A percentile compares a stretch with the other conserved stretches of the same genome.
Evolutionary conservation across 2,329 filamentous ascomycete species (phyloP).

Genomic region (Fusarium sarcochroum): DNA sequence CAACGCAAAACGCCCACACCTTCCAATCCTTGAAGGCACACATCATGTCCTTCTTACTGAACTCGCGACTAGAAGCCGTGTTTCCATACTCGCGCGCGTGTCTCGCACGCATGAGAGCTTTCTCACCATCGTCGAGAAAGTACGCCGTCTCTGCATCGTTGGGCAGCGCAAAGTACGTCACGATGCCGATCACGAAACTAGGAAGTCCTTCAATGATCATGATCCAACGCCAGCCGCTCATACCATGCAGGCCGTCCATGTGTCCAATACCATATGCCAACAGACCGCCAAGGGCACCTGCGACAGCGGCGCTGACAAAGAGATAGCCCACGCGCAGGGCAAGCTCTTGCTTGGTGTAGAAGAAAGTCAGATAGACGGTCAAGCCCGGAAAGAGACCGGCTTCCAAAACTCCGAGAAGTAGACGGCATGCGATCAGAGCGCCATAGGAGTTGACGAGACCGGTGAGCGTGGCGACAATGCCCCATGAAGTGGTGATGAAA

Average conservation of each 20-base stretch:
- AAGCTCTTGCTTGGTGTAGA: constrained; percentile 81
- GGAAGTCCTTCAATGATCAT: constrained; percentile 68
- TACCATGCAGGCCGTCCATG: constrained; percentile 76
- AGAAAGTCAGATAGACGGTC: constrained; percentile 79
- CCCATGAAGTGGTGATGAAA: constrained; percentile 76
- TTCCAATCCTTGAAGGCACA: constrained; percentile 82
- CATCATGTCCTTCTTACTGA: constrained; percentile 72
- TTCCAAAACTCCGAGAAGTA: constrained; percentile 78
- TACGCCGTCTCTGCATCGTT: constrained; percentile 66
- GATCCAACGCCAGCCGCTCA: constrained; percentile 80
- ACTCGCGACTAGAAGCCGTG: constrained; percentile 61
- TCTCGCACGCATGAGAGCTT: constrained; percentile 72
- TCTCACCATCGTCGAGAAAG: constrained; percentile 70
- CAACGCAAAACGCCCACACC: constrained; percentile 77
- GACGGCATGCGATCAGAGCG: constrained; percentile 75
- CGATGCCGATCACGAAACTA: constrained; percentile 56
- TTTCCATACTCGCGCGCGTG: constrained; percentile 61
- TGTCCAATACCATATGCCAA: constrained; percentile 81
- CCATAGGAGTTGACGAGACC: constrained; percentile 77
- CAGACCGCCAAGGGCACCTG: constrained; percentile 79
- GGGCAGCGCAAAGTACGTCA: constrained; percentile 54
- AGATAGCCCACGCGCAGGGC: constrained; percentile 80
- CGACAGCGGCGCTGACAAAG: constrained; percentile 78
- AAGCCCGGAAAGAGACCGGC: constrained; percentile 79
- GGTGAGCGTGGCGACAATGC: constrained; percentile 77